Percentiles rank a stretch among this genome's conserved stretches.
Conservation (phyloP, 2,329 filamentous ascomycete genomes). For the Epichloe festucae region DNA sequence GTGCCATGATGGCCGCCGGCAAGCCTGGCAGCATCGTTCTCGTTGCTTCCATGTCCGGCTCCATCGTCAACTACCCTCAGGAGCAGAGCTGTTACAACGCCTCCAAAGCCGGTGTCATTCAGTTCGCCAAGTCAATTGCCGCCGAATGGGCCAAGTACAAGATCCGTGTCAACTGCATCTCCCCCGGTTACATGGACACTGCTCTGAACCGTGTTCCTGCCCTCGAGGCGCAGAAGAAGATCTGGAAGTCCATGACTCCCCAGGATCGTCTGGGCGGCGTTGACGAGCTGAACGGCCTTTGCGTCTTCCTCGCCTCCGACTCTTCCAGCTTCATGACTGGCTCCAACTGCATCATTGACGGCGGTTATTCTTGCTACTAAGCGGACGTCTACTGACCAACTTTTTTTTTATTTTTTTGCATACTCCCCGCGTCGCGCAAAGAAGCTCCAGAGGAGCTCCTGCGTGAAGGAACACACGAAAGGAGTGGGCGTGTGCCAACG, state of each 20-base stretch:
- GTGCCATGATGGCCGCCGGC: slow-evolving; percentile 58
- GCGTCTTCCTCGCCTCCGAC: slow-evolving; percentile 63
- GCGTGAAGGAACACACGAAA: neutral
- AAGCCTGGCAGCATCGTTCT: slow-evolving; percentile 63
- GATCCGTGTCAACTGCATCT: slow-evolving; percentile 76
- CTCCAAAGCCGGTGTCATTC: slow-evolving; percentile 68
- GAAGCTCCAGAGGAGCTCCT: neutral
- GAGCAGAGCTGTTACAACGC: slow-evolving; percentile 76
- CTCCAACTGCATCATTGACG: slow-evolving; percentile 58
- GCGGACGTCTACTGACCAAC: neutral
- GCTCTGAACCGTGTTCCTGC: slow-evolving; percentile 66
- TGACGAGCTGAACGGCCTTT: slow-evolving; percentile 66
- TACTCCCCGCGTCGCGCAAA: neutral
- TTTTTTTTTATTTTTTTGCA: neutral
- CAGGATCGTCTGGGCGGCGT: slow-evolving; percentile 60
- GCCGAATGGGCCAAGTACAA: slow-evolving; percentile 74
- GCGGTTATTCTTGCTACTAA: slow-evolving; percentile 53
- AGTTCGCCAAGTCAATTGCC: slow-evolving; percentile 67
- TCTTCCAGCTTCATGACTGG: slow-evolving; percentile 67
- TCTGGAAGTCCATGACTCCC: slow-evolving; percentile 63
- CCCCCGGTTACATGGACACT: slow-evolving; percentile 79
- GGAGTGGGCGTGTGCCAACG: neutral
- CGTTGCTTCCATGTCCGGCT: slow-evolving; percentile 69
- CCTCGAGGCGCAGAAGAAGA: slow-evolving; percentile 69
- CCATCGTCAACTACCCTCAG: slow-evolving; percentile 77